Evolutionary conservation across 805 yeast species (phyloP), one percentile per base, ranked within the genome.

Genomic region (Nadsonia fulvescens): DNA sequence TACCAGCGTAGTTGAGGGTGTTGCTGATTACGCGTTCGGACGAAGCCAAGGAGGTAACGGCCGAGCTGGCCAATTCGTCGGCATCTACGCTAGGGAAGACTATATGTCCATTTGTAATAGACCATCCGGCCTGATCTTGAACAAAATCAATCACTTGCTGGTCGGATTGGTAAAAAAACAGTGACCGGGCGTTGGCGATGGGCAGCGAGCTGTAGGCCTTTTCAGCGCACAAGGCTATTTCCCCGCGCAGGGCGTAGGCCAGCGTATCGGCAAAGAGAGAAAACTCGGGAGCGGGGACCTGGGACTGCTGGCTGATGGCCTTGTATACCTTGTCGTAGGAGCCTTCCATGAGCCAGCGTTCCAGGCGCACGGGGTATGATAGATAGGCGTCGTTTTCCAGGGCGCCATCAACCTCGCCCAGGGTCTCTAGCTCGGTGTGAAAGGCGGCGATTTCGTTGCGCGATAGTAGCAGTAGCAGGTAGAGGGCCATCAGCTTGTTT

Each of bases 261-360:
- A 83, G 61, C 12, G 76, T 70, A 31, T 65, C 70, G 32, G 81
- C 75, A 49, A 86, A 78, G 24, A 78, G 62, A 32, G 64, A 65
- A 49, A 71, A 83, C 48, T 89, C 96, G 31, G 70, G 66, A 37
- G 72, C 69, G 10, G 54, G 61, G 32, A 48, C 49, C 41, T 54
- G 55, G 19, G 53, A 39, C 29, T 58, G 57, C 32, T 67, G 64
- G 27, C 71, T 68, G 36, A 76, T 61, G 29, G 77, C 61, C 38
- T 67, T 72, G 75, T 89, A 77, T 23, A 83, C 86, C 50, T 78
- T 78, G 49, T 81, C 89, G 51, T 83, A 89, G 37, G 86, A 76
- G 22, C 98, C 98, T 53, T 89, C 96, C 74, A 86, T 81, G 37
- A 89, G 65, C 75, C 91, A 79, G 37, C 78, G 71, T 49, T 89